Conservation (phyloP, 1,284 basidiomycete genomes). For the Moesziomyces sp. region DNA sequence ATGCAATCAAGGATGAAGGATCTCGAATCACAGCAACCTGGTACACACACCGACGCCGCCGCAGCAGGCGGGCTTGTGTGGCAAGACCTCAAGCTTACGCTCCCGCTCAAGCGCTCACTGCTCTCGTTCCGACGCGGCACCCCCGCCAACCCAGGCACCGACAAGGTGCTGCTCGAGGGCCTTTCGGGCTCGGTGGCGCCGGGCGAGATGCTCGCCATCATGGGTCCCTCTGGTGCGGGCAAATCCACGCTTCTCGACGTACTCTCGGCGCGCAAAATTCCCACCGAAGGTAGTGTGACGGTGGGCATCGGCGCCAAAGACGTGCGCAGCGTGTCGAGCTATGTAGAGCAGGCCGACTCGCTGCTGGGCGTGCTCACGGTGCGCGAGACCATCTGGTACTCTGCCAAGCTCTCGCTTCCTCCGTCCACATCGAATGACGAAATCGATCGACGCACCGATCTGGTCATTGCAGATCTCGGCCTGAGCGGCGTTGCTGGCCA, state of each 20-base stretch:
- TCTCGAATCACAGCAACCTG: slow-evolving; percentile 3
- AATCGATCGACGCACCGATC: slow-evolving; percentile 29
- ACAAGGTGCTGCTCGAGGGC: slow-evolving; percentile 10
- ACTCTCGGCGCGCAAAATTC: slow-evolving; percentile 60
- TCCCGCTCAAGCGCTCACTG: slow-evolving; percentile 7
- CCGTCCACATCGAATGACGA: neutral
- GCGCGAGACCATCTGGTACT: slow-evolving; percentile 67
- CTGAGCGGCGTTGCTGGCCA: slow-evolving; percentile 56
- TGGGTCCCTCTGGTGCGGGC: slow-evolving; percentile 68
- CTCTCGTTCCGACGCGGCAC: neutral
- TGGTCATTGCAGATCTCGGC: slow-evolving; percentile 63
- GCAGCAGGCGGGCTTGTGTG: slow-evolving; percentile 10
- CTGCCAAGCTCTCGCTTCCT: slow-evolving; percentile 60
- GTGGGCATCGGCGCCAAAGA: slow-evolving; percentile 10
- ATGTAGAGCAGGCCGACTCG: slow-evolving; percentile 69
- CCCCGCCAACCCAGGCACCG: too few species aligned
- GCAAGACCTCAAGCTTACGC: slow-evolving; percentile 11
- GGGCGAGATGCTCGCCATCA: slow-evolving; percentile 51
- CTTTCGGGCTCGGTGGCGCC: slow-evolving; percentile 15
- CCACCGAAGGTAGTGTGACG: slow-evolving; percentile 5
- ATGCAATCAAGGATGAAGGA: slow-evolving; percentile 2
- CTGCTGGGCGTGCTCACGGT: slow-evolving; percentile 69
- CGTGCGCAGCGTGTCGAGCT: slow-evolving; percentile 50
- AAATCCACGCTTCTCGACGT: slow-evolving; percentile 69
- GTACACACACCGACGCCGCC: neutral